Conservation (phyloP, 2,329 filamentous ascomycete genomes). For the Blumeria graminis region DNA sequence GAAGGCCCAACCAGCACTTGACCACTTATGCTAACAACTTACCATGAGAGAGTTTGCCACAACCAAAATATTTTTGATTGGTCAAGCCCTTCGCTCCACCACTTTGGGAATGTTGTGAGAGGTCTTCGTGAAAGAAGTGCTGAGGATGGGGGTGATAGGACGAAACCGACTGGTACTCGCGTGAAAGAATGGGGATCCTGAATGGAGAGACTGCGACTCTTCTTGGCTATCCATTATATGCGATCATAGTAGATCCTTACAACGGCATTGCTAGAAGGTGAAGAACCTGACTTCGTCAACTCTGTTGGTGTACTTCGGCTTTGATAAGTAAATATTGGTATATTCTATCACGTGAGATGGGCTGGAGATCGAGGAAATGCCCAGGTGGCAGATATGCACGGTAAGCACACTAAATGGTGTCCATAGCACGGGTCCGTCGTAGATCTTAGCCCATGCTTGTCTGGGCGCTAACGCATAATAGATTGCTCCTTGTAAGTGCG, state of each 20-base stretch:
- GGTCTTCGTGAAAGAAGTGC: not conserved
- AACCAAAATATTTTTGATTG: not conserved
- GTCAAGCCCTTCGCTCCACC: not conserved
- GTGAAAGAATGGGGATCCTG: not conserved
- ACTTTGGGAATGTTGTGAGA: not conserved
- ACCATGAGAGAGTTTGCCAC: not conserved
- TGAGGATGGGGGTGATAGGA: not conserved
- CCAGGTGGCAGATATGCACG: too few relatives aligned
- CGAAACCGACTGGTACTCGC: not conserved
- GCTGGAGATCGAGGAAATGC: too few relatives aligned
- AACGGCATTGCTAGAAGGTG: too few relatives aligned
- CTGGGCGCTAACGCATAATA: too few relatives aligned
- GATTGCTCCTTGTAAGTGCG: too few relatives aligned
- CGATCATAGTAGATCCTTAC: not conserved
- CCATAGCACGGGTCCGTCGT: too few relatives aligned
- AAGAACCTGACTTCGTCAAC: too few relatives aligned
- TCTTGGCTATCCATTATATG: not conserved
- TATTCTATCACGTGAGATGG: too few relatives aligned
- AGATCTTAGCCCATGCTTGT: too few relatives aligned
- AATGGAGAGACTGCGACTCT: not conserved
- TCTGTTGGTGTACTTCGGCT: too few relatives aligned
- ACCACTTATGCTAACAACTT: not conserved
- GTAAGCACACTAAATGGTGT: too few relatives aligned
- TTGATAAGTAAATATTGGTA: too few relatives aligned
- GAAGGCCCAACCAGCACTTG: not conserved